A percentile compares a stretch with the other conserved stretches of the same genome.
These are phyloP conservation scores for Lenzites betulinus DNA, from an alignment of 768 basidiomycete genomes.

Conservation along the genomic window DNA sequence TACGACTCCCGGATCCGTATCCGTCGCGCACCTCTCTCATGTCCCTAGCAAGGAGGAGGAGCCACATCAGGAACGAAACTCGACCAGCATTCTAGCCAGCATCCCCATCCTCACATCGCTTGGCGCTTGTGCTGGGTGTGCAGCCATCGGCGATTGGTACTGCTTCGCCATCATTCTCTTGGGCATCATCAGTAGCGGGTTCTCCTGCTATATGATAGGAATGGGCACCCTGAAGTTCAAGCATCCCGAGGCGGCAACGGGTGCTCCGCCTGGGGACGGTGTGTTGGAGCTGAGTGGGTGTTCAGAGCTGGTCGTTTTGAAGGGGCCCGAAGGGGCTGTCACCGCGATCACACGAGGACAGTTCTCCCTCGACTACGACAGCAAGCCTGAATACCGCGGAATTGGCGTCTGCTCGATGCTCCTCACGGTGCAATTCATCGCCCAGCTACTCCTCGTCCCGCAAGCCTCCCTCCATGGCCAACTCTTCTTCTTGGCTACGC, in stretches of 20 bases:
- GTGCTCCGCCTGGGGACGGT: constrained; percentile 1
- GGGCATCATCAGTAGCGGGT: constrained; percentile 1
- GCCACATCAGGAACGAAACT: background rate
- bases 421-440: constrained; percentile 14
- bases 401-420: constrained; percentile 7
- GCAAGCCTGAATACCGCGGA: constrained; percentile 5
- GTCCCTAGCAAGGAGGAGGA: background rate
- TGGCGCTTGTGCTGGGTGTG: background rate
- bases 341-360: constrained; percentile 12
- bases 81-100: constrained; percentile 1
- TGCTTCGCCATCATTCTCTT: constrained; percentile 4
- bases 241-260: background rate
- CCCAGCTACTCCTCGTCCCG: constrained; percentile 13
- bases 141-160: background rate
- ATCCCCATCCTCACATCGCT: background rate
- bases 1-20: background rate
- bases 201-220: constrained; percentile 3
- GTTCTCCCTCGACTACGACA: constrained; percentile 7
- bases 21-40: background rate
- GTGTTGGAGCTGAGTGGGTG: background rate
- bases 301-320: background rate
- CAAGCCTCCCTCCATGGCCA: constrained; percentile 10
- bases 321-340: constrained; percentile 10
- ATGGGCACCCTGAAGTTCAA: constrained; percentile 5
- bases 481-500: constrained; percentile 7